Evolutionary conservation across 2,329 filamentous ascomycete species (phyloP).

Genomic region (Paraphaeosphaeria minitans): DNA sequence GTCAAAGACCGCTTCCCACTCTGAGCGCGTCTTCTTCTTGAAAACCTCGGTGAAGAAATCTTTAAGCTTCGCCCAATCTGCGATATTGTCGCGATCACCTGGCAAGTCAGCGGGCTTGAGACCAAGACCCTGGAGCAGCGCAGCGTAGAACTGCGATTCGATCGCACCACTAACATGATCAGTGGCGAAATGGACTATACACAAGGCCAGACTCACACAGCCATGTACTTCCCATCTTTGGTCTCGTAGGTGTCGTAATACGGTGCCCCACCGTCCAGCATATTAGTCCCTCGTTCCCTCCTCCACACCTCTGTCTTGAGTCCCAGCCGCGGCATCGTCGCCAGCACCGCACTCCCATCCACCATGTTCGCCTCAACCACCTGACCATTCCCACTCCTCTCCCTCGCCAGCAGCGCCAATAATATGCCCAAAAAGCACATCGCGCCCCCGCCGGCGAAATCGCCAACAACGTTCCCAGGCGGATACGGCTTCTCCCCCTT

Average conservation of each 20-base stretch:
- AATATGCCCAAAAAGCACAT: conserved; percentile 82
- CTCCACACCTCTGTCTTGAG: conserved; percentile 68
- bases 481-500: conserved; percentile 72
- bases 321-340: conserved; percentile 74
- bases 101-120: conserved; percentile 56
- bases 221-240: conserved; percentile 76
- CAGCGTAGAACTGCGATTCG: conserved; percentile 82
- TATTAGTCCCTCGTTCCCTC: conserved; percentile 71
- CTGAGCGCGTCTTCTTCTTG: conserved; percentile 68
- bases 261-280: conserved; percentile 82
- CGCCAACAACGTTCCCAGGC: conserved; percentile 82
- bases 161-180: conserved; percentile 66
- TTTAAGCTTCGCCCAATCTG: conserved; percentile 71
- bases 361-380: conserved; percentile 98
- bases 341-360: conserved; percentile 80
- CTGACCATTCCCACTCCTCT: conserved; percentile 71
- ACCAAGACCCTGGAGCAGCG: conserved; percentile 69
- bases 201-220: conserved; percentile 59
- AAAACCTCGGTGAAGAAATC: conserved; percentile 68
- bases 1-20: conserved; percentile 89
- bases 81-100: conserved; percentile 62
- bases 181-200: background rate
- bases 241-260: conserved; percentile 92
- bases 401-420: conserved; percentile 73
- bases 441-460: conserved; percentile 89